These are phyloP conservation scores for Rhinocladiella similis DNA, from an alignment of 2,329 filamentous ascomycete genomes.

Conservation along the genomic window DNA sequence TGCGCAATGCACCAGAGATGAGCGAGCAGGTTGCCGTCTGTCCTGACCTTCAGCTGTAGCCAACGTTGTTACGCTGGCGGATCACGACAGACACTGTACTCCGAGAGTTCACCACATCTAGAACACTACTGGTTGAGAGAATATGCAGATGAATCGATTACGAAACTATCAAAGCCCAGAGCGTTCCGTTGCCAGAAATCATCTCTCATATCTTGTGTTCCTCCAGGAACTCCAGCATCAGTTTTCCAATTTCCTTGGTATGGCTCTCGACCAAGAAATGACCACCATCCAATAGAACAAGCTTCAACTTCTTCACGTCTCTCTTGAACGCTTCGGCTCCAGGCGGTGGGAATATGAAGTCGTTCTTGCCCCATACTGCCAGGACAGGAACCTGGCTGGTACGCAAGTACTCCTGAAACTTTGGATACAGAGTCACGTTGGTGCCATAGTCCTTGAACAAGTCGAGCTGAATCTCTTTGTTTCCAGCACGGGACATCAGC, in stretches of 20 bases:
- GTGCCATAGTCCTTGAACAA: slow-evolving; percentile 59
- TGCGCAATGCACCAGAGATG: neutral
- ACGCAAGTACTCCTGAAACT: slow-evolving; percentile 58
- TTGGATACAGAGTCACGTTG: slow-evolving; percentile 56
- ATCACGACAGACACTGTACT: too few species aligned
- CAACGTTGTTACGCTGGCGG: too few species aligned
- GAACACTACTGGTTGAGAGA: too few species aligned
- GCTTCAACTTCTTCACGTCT: slow-evolving; percentile 51
- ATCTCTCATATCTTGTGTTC: slow-evolving; percentile 12
- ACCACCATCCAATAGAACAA: slow-evolving; percentile 55
- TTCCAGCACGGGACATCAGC: slow-evolving; percentile 51
- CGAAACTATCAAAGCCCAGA: too few species aligned
- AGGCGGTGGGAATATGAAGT: slow-evolving; percentile 45
- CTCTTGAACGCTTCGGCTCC: slow-evolving; percentile 57
- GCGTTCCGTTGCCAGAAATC: neutral
- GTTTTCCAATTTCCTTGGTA: slow-evolving; percentile 36
- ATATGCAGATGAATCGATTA: too few species aligned
- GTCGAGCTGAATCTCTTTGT: slow-evolving; percentile 56
- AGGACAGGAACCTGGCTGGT: slow-evolving; percentile 54
- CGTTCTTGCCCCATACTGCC: slow-evolving; percentile 60
- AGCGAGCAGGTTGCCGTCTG: too few species aligned
- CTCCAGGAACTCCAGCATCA: slow-evolving; percentile 40
- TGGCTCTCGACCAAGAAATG: slow-evolving; percentile 56
- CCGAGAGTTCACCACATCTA: too few species aligned
- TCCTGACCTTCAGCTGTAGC: too few species aligned